Evolutionary conservation across 352 stramenopile genomes (phyloP).

Genomic region (Thraustochytrium sp.): DNA sequence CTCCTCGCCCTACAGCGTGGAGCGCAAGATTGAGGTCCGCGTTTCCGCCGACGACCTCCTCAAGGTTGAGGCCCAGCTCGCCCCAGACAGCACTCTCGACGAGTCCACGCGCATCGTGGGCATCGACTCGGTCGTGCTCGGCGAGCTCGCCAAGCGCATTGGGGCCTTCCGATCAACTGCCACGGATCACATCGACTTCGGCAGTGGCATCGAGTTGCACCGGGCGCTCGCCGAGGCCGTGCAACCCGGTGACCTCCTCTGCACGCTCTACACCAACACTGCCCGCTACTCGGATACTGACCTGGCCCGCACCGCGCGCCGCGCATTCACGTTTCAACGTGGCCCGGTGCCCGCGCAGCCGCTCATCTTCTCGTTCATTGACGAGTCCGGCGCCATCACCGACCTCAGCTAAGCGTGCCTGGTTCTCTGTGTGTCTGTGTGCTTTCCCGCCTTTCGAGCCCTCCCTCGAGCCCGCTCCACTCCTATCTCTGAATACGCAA

Average conservation of each 20-base stretch:
- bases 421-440: background rate
- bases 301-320: background rate
- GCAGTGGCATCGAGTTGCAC: conserved; percentile 18
- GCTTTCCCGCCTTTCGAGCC: no score
- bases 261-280: conserved; percentile 29
- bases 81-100: conserved; percentile 11
- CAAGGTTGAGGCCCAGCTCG: background rate
- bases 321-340: background rate
- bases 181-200: background rate
- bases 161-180: background rate
- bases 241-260: background rate
- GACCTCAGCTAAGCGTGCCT: background rate
- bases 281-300: background rate
- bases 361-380: background rate
- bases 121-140: conserved; percentile 9
- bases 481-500: no score
- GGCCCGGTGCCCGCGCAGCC: background rate
- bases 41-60: background rate
- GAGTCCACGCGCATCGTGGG: background rate
- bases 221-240: background rate
- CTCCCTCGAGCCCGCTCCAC: no score
- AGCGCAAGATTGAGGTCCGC: background rate
- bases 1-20: background rate
- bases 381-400: background rate
- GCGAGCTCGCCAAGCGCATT: background rate